Evolutionary conservation across 2,329 filamentous ascomycete genomes (phyloP).

Genomic region (Hymenoscyphus repandus): DNA sequence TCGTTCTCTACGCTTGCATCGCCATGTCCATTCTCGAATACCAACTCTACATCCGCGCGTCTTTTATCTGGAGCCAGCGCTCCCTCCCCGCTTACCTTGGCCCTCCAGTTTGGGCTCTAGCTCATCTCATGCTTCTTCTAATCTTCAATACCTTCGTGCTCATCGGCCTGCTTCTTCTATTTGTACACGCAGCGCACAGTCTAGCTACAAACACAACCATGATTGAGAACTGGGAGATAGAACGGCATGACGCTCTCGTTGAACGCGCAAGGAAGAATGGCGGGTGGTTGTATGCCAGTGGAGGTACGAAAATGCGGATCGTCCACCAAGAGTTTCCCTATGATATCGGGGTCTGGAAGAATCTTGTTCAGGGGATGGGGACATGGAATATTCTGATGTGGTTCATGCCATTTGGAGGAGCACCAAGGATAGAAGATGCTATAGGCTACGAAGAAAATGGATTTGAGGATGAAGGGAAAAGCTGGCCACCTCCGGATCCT

Average conservation of each 20-base stretch:
- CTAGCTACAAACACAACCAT: conserved; percentile 69
- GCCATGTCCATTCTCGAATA: conserved; percentile 56
- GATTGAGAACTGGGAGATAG: conserved; percentile 74
- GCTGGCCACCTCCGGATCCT: conserved; percentile 61
- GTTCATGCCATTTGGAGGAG: conserved; percentile 61
- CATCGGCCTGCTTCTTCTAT: conserved; percentile 59
- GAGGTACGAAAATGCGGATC: conserved; percentile 48
- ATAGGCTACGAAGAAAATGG: conserved; percentile 67
- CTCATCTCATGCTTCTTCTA: conserved; percentile 54
- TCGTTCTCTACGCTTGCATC: conserved; percentile 61
- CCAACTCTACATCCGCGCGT: conserved; percentile 55
- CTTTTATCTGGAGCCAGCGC: conserved; percentile 58
- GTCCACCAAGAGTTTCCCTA: conserved; percentile 74
- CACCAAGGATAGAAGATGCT: conserved; percentile 37
- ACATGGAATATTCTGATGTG: conserved; percentile 59
- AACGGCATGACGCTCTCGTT: conserved; percentile 55
- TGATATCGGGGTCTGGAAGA: conserved; percentile 69
- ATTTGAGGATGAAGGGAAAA: conserved; percentile 58
- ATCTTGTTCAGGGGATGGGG: conserved; percentile 73
- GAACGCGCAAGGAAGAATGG: conserved; percentile 40
- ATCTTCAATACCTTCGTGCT: conserved; percentile 54
- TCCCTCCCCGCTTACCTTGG: conserved; percentile 70
- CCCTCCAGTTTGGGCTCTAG: conserved; percentile 54
- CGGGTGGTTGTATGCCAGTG: conserved; percentile 35
- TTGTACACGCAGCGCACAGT: conserved; percentile 55